A percentile compares a stretch with the other conserved stretches of the same genome.
Conservation (phyloP, 345 rosid genomes). For the Brassica rapa region DNA sequence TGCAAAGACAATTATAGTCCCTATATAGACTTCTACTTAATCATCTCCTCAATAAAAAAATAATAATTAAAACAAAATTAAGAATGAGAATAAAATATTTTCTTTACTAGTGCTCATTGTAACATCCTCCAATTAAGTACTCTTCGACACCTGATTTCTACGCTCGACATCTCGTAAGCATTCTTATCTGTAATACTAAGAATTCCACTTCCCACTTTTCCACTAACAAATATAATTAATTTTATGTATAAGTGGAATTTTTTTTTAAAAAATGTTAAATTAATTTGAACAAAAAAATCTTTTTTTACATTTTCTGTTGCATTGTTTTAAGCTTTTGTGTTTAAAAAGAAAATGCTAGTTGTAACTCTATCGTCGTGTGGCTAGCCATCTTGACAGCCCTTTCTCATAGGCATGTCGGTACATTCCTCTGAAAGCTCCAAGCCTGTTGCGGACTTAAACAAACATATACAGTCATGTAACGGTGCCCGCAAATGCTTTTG, state of each 20-base stretch:
- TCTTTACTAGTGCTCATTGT: background rate
- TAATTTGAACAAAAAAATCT: too few species aligned
- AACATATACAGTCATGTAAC: background rate
- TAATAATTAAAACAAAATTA: background rate
- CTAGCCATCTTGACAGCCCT: too few species aligned
- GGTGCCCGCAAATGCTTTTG: background rate
- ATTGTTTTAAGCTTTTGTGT: too few species aligned
- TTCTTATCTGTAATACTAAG: background rate
- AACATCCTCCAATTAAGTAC: background rate
- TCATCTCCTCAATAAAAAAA: background rate
- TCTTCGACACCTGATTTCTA: background rate
- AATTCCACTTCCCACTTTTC: background rate
- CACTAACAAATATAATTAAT: background rate
- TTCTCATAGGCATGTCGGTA: too few species aligned
- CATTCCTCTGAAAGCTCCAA: too few species aligned
- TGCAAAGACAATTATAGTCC: background rate
- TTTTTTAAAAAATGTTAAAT: too few species aligned
- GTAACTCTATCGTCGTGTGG: too few species aligned
- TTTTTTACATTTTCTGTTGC: too few species aligned
- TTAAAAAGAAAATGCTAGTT: too few species aligned
- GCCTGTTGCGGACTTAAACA: background rate
- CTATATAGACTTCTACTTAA: conserved; percentile 10
- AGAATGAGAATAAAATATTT: conserved; percentile 32
- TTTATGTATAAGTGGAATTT: background rate
- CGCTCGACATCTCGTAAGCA: background rate